phyloP scores from a whole-genome alignment of 2,329 filamentous ascomycete genomes.

The Huntiella bhutanensis region DNA sequence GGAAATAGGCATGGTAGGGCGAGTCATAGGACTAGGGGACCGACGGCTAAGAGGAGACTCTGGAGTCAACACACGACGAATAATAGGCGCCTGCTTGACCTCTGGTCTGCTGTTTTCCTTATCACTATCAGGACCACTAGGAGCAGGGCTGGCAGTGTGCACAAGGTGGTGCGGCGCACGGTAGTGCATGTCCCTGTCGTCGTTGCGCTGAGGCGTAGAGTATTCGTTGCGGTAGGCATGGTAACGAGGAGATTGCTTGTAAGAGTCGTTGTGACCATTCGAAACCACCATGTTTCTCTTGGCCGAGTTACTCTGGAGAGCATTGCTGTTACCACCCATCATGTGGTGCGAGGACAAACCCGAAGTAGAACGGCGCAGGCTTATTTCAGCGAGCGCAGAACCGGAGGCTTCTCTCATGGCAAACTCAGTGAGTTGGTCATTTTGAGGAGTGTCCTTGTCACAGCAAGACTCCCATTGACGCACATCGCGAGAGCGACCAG shows the following conservation, averaged over 20 bases:
- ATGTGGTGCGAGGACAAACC: constrained; percentile 16
- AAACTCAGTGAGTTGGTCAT: constrained; percentile 46
- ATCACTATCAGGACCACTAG: constrained; percentile 27
- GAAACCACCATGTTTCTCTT: constrained; percentile 7
- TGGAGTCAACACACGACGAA: constrained; percentile 17
- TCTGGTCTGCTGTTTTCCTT: constrained; percentile 76
- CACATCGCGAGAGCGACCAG: constrained; percentile 67
- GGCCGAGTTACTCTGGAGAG: constrained; percentile 5
- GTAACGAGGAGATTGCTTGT: constrained; percentile 9
- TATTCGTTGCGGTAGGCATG: constrained; percentile 20
- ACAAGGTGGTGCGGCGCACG: not conserved
- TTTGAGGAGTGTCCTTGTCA: constrained; percentile 59
- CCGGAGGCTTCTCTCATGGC: constrained; percentile 65
- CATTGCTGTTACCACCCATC: not conserved
- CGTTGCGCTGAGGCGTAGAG: constrained; percentile 19
- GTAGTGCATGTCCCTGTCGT: constrained; percentile 31
- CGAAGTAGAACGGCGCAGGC: constrained; percentile 51
- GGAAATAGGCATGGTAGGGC: constrained; percentile 13
- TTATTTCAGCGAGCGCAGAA: constrained; percentile 65
- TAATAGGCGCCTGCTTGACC: constrained; percentile 22
- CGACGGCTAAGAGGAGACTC: constrained; percentile 21
- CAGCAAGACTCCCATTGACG: constrained; percentile 84
- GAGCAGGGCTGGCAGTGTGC: constrained; percentile 5
- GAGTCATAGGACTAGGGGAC: constrained; percentile 9
- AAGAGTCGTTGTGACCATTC: constrained; percentile 16